Evolutionary conservation across 1,284 basidiomycete genomes (phyloP), one percentile per base, ranked within the genome.

Genomic region (Rhodotorula glutinis): DNA sequence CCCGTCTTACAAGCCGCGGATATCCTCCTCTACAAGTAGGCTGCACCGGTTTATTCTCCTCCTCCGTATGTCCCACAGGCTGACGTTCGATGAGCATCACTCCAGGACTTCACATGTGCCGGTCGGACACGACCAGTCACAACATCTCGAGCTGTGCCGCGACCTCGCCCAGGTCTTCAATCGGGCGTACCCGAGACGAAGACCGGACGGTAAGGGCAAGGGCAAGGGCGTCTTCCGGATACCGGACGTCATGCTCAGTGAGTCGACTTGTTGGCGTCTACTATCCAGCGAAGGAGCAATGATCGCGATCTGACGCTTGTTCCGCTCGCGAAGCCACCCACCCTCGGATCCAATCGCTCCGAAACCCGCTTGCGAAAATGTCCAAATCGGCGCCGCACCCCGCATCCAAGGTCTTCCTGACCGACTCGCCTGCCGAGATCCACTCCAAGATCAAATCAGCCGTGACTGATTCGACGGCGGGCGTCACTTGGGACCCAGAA

Each of bases 1-100:
- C 95, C 94, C 1, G 87, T 96, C 4, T 82, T 98, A 1, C 93
- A 96, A 82, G 91, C 93, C 0, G 94, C 93, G 1, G 95, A 98
- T 75, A 89, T 98, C 57, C 81, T 97, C 16, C 82, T 88, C 2
- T 97, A 97, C 78, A 85, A 84, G 90, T 89, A 74, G 64, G 83
- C 74, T 33, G 10, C n/a, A 25, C 19, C 3, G 44, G 21, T 54
- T 23, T 11, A 19, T 11, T 3, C 16, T 25, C 8, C n/a, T 13
- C 1, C 17, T 40, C 0, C 33, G 3, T 19, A 30, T 25, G 14
- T 0, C 9, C 4, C n/a, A 13, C 10, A 5, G 23, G 44, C 19
- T 7, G 1, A 4, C 23, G 13, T 8, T 9, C 17, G 7, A 16
- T 44, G 43, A 2, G 21, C 14, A 2, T 0, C 17, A 9, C 27